Percentiles rank a stretch among this genome's conserved stretches.
These are phyloP conservation scores for Malus hybrid DNA, from an alignment of 331 rosid species.

Conservation along the genomic window DNA sequence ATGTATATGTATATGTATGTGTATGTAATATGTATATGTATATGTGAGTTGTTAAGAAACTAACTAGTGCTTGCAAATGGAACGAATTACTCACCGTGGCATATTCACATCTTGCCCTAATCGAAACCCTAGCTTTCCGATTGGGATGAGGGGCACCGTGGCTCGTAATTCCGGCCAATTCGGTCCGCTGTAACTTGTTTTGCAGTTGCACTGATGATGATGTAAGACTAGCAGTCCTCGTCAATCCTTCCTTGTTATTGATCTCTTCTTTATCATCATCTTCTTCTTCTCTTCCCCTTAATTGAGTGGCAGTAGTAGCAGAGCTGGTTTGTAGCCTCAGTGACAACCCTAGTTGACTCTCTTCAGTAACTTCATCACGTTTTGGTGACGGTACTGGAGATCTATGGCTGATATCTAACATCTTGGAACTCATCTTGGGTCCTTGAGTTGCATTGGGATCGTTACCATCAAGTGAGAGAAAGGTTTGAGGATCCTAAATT, in stretches of 20 bases:
- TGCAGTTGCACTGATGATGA: slow-evolving; percentile 11
- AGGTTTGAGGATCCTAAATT: slow-evolving; percentile 46
- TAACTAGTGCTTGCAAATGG: background rate
- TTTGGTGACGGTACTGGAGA: slow-evolving; percentile 5
- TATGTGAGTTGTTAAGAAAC: background rate
- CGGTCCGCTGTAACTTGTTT: slow-evolving; percentile 40
- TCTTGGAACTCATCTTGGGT: slow-evolving; percentile 20
- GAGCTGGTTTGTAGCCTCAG: slow-evolving; percentile 40
- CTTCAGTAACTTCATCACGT: slow-evolving; percentile 21
- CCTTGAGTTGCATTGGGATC: slow-evolving; percentile 18
- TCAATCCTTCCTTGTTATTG: slow-evolving; percentile 9
- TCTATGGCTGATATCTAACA: slow-evolving; percentile 17
- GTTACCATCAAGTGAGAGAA: slow-evolving; percentile 42
- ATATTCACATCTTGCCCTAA: slow-evolving; percentile 88
- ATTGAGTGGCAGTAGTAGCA: background rate
- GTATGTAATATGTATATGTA: no score
- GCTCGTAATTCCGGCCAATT: slow-evolving; percentile 26
- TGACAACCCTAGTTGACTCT: slow-evolving; percentile 70
- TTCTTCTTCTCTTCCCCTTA: slow-evolving; percentile 7
- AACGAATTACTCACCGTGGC: slow-evolving; percentile 56
- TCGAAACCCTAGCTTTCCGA: slow-evolving; percentile 95
- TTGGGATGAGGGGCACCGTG: slow-evolving; percentile 45
- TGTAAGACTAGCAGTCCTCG: background rate
- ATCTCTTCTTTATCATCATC: slow-evolving; percentile 19
- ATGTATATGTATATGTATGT: no score